Percentiles rank a stretch among this genome's conserved stretches.
These are phyloP conservation scores for Mycogone perniciosa DNA, from an alignment of 2,329 filamentous ascomycete genomes.

Conservation along the genomic window DNA sequence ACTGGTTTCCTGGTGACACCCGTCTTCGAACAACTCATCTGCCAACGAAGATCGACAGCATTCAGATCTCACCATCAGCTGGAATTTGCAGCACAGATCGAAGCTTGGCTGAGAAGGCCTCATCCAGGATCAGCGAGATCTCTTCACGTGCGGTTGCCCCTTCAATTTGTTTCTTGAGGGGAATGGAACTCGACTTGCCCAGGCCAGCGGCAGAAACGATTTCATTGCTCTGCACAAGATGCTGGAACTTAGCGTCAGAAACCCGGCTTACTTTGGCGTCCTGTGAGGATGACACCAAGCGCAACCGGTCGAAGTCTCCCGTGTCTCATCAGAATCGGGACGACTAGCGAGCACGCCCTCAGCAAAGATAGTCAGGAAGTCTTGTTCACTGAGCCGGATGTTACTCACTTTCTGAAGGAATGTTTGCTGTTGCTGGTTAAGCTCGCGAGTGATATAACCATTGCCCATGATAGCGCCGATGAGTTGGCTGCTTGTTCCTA, in stretches of 20 bases:
- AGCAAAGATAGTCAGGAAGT: not conserved
- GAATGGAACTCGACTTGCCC: not conserved
- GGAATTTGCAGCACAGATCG: not conserved
- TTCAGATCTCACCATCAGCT: constrained; percentile 3
- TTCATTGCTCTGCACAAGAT: not conserved
- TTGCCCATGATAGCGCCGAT: no score
- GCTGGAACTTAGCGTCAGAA: not conserved
- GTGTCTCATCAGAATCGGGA: not conserved
- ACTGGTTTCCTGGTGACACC: constrained; percentile 23
- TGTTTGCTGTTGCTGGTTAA: not conserved
- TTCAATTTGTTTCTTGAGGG: not conserved
- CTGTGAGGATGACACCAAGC: not conserved
- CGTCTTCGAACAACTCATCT: constrained; percentile 25
- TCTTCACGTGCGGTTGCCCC: not conserved
- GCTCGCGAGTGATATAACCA: not conserved
- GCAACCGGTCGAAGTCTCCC: not conserved
- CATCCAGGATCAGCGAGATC: not conserved
- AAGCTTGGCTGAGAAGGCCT: not conserved
- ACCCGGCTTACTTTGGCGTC: not conserved
- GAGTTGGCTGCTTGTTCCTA: not conserved
- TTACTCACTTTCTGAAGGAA: not conserved
- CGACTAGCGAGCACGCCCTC: not conserved
- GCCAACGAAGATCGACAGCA: constrained; percentile 21
- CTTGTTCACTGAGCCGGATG: not conserved
- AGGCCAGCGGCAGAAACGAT: not conserved